Conservation (phyloP, 1,139 yeast genomes). For the Saccharomycopsis hybrid region DNA sequence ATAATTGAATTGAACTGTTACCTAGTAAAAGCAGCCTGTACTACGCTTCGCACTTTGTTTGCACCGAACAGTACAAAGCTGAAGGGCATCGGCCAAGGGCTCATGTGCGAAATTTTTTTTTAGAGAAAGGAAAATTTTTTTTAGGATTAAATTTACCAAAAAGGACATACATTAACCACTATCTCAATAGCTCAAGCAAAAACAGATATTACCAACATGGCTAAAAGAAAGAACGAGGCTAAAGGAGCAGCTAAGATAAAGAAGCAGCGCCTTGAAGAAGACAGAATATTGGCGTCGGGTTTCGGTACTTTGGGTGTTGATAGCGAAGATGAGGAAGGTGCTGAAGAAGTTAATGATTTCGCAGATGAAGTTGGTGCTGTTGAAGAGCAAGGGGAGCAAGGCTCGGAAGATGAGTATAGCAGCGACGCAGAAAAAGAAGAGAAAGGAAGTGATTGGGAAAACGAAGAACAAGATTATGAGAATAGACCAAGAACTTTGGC, state of each 20-base stretch:
- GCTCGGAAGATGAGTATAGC: conserved; percentile 1
- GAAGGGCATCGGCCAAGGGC: too few relatives aligned
- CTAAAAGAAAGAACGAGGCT: conserved; percentile 16
- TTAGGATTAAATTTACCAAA: too few relatives aligned
- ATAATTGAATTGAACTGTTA: too few relatives aligned
- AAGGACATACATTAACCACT: too few relatives aligned
- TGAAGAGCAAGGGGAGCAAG: not conserved
- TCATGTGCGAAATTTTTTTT: too few relatives aligned
- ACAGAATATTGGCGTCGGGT: conserved; percentile 9
- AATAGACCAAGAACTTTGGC: conserved; percentile 44
- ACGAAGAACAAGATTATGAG: conserved; percentile 67
- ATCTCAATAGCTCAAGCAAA: too few relatives aligned
- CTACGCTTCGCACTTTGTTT: too few relatives aligned
- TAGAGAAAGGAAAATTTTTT: too few relatives aligned
- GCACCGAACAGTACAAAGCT: too few relatives aligned
- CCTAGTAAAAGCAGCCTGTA: too few relatives aligned
- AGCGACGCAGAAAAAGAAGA: conserved; percentile 1
- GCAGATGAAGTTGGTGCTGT: not conserved
- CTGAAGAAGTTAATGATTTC: not conserved
- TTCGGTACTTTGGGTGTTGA: conserved; percentile 5
- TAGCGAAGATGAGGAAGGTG: conserved; percentile 3
- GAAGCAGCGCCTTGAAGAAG: conserved; percentile 19
- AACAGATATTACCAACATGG: conserved; percentile 15
- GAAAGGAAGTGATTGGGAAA: conserved; percentile 36
- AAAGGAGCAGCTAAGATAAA: conserved; percentile 15